Evolutionary conservation across 2,329 filamentous ascomycete genomes (phyloP).

Genomic region (Atkinsonella texensis): DNA sequence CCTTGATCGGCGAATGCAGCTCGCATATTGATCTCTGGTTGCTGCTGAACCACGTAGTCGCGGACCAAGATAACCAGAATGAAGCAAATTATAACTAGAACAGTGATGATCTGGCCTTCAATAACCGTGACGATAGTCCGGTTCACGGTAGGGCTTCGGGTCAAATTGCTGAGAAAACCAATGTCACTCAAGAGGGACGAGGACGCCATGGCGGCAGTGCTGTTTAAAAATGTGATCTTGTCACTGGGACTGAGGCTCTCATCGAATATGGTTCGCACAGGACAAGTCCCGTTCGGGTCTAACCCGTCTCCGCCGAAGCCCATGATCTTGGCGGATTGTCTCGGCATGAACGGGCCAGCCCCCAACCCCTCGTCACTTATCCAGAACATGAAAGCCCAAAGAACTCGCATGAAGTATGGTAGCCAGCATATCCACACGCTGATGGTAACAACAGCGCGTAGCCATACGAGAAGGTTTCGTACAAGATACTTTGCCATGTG

Average conservation of each 20-base stretch:
- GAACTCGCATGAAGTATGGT: conserved; percentile 79
- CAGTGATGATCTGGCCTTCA: conserved; percentile 88
- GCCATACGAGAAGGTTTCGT: conserved; percentile 62
- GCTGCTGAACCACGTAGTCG: conserved; percentile 97
- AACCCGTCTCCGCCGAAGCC: not conserved
- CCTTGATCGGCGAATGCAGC: conserved; percentile 44
- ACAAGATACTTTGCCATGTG: conserved; percentile 65
- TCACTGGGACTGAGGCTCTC: conserved; percentile 2
- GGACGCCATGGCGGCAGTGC: conserved; percentile 7
- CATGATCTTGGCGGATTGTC: not conserved
- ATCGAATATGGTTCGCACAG: conserved; percentile 8
- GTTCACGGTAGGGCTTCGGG: conserved; percentile 61
- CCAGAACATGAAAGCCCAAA: conserved; percentile 95
- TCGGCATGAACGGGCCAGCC: conserved; percentile 15
- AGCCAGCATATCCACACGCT: conserved; percentile 83
- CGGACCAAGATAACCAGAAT: conserved; percentile 94
- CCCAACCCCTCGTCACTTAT: conserved; percentile 64
- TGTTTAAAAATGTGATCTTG: conserved; percentile 10
- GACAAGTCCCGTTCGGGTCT: not conserved
- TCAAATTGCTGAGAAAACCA: conserved; percentile 46
- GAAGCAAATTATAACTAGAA: conserved; percentile 84
- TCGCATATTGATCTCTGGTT: conserved; percentile 79
- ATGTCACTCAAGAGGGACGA: conserved; percentile 45
- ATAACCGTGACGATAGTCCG: conserved; percentile 68
- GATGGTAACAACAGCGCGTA: conserved; percentile 64